Evolutionary conservation across 768 basidiomycete species (phyloP).

Genomic region (Amanita phalloides): DNA sequence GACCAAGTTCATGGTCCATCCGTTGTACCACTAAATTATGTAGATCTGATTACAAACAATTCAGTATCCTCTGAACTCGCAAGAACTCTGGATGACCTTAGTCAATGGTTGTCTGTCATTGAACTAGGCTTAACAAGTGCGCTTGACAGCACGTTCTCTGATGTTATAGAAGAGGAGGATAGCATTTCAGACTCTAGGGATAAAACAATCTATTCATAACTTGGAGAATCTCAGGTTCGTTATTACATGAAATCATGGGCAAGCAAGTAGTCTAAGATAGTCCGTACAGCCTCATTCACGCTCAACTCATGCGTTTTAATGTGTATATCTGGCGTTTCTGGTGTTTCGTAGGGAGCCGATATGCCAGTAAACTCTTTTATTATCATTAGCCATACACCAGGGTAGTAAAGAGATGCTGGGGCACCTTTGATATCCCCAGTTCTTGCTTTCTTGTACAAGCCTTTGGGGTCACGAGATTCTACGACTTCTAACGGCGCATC

Average conservation of each 20-base stretch:
- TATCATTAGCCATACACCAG: background rate
- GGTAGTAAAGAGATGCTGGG: constrained; percentile 5
- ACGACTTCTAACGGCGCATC: constrained; percentile 86
- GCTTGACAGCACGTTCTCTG: constrained; percentile 39
- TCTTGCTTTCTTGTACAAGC: constrained; percentile 93
- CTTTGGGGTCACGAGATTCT: constrained; percentile 93
- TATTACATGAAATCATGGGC: constrained; percentile 27
- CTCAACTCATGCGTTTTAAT: constrained; percentile 78
- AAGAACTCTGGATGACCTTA: constrained; percentile 62
- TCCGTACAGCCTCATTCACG: constrained; percentile 66
- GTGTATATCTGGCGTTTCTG: constrained; percentile 79
- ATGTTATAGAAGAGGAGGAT: constrained; percentile 58
- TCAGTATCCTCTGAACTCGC: constrained; percentile 62
- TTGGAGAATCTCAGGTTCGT: background rate
- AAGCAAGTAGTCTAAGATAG: constrained; percentile 72
- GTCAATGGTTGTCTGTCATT: constrained; percentile 64
- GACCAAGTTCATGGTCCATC: constrained; percentile 19
- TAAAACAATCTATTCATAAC: constrained; percentile 1
- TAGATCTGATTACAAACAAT: constrained; percentile 38
- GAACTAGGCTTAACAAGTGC: constrained; percentile 62
- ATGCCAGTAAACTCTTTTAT: constrained; percentile 93
- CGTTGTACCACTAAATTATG: constrained; percentile 64
- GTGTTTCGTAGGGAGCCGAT: constrained; percentile 93
- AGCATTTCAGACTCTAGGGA: constrained; percentile 21
- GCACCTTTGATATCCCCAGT: constrained; percentile 92